A percentile compares a stretch with the other conserved stretches of the same genome.
phyloP scores from a whole-genome alignment of 2,329 filamentous ascomycete species.

The Ophiostoma ips region DNA sequence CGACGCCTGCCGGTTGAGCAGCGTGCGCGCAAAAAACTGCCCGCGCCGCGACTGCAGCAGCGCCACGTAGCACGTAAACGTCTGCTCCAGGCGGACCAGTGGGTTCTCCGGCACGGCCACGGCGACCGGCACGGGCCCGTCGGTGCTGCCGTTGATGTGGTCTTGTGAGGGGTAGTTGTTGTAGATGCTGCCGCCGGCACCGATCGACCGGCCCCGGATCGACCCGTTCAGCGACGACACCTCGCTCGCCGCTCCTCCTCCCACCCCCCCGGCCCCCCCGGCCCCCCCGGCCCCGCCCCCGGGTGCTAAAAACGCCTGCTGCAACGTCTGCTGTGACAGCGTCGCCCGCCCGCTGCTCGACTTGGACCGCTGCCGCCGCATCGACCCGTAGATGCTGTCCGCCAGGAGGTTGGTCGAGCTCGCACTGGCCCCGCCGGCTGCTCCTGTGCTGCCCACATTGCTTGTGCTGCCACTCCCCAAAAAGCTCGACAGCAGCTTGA shows the following conservation, averaged over 20 bases:
- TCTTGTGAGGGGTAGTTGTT: no score
- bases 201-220: constrained; percentile 33
- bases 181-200: no score
- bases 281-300: no score
- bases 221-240: constrained; percentile 39
- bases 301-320: neutral
- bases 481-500: constrained; percentile 78
- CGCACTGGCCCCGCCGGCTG: constrained; percentile 18
- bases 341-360: constrained; percentile 18
- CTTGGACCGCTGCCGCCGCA: constrained; percentile 7
- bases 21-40: constrained; percentile 64
- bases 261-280: no score
- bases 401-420: constrained; percentile 23
- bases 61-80: constrained; percentile 69
- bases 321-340: constrained; percentile 2
- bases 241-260: constrained; percentile 17
- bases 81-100: constrained; percentile 65
- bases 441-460: neutral
- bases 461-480: no score
- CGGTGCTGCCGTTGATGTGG: constrained; percentile 24
- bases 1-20: constrained; percentile 46
- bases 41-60: constrained; percentile 75
- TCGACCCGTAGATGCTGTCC: constrained; percentile 16
- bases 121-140: constrained; percentile 29
- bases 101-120: constrained; percentile 48